Base-by-base conservation (phyloP, 257 asterid genomes). In the Agastache rugosa region DNA sequence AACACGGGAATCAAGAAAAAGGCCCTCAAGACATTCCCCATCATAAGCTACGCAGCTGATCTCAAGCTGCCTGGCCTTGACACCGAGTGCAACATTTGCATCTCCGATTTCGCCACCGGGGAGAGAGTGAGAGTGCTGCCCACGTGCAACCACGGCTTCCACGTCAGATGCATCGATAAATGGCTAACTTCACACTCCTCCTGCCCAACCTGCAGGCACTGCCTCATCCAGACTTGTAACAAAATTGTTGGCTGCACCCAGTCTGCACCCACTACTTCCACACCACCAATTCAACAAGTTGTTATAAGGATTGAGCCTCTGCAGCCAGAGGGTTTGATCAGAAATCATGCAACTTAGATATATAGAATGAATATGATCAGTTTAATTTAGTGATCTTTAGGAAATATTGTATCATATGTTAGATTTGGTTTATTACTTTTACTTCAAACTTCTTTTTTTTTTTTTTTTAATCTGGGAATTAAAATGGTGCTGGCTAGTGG, bases 161-260 rank as follows among this genome's bases (percentile, higher is more conserved):
- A 86, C 60, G 86, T 83, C 9, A 69, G 83, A 1, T 86, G 90
- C 75, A 84, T 86, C 39, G 90, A 86, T 2, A 81, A 60, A 25
- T 86, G 90, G 90, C 76, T 86, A 3, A 73, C 45, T 16, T 79
- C 88, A 0, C 90, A 86, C 85, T 86, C 90, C 0, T 86, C 90
- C 0, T 86, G 90, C 73, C 90, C 90, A 0, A 86, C 90, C 37
- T 86, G 90, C 65, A 74, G 90, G 20, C 82, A 86, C 81, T 84
- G 90, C 69, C 83, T 86, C 41, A 77, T 83, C 16, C 82, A 82
- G 54, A 84, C 89, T 6, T 84, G 91, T 8, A 79, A 79, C 4
- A 84, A 86, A 39, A 84, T 84, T 0, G 81, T 83, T 1, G 87
- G 85, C 3, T 78, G 78, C 39, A 31, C 42, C 47, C 69, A 35